Evolutionary conservation across 176 grass and related monocot species (phyloP), one percentile per base, ranked within the genome.

Genomic region (Phoenix dactylifera): DNA sequence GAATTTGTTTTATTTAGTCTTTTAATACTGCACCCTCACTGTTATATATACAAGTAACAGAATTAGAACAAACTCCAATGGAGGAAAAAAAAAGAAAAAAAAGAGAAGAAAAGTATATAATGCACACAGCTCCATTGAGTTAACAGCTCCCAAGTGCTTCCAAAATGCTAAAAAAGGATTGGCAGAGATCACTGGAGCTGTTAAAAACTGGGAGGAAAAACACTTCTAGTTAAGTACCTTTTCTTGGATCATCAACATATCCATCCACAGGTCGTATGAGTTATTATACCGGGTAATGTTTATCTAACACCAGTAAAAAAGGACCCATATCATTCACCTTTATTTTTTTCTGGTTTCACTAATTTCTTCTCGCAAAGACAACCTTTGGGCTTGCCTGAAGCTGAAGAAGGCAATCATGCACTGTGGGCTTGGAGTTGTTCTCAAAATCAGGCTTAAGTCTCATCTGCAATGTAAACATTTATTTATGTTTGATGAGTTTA

Each of bases 161-260:
- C 63, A 84, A 85, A 83, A 50, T 62, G 67, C 62, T 35, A 64
- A 74, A 70, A 76, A 76, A 75, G 22, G 72, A 51, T 39, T 59
- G 61, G 57, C 16, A 68, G 60, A 44, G 79, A 76, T 77, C 67
- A 62, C 64, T 54, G 52, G 73, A 76, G 64, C 76, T 68, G 82
- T 89, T 54, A 92, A 98, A 89, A 97, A 88, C 66, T 55, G 24
- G 64, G 74, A 83, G 81, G 64, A 62, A 87, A 98, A 85, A 88
- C 52, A 26, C 58, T 68, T 62, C 19, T 69, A 35, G 26, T 76
- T 18, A 76, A 82, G 62, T 51, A 18, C 23, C 28, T 66, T 71
- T 26, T 64, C 67, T 70, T 15, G 29, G 52, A 63, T 32, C 26
- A 66, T 70, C 51, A 55, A 63, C 62, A n/a, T 51, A 15, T 44